Conservation (phyloP, 2,329 filamentous ascomycete genomes). For the Pseudocercospora ulei region DNA sequence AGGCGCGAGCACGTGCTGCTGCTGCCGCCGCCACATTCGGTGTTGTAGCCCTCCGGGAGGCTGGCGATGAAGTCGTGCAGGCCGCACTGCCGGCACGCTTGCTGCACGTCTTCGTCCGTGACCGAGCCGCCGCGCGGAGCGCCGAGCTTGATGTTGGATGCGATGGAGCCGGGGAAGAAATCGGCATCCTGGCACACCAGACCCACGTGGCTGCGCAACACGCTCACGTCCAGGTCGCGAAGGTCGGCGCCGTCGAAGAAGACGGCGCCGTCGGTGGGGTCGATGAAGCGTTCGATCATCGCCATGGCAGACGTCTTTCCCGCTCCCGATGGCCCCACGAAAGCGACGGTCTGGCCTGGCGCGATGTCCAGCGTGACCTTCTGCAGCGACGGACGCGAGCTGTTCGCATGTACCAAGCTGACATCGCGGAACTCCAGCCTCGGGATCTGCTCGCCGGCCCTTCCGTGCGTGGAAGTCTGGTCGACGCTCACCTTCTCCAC, state of each 20-base stretch:
- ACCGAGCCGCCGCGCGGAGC: slow-evolving; percentile 24
- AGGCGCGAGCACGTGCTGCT: slow-evolving; percentile 35
- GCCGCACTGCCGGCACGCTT: slow-evolving; percentile 38
- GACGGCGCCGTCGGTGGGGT: slow-evolving; percentile 36
- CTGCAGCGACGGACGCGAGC: slow-evolving; percentile 38
- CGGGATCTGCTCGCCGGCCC: slow-evolving; percentile 7
- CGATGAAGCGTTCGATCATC: slow-evolving; percentile 43
- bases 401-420: slow-evolving; percentile 35
- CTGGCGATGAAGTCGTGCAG: slow-evolving; percentile 43
- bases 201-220: slow-evolving; percentile 36
- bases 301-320: slow-evolving; percentile 42
- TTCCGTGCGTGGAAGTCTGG: slow-evolving; percentile 7
- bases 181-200: slow-evolving; percentile 42
- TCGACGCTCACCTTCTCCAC: slow-evolving; percentile 21
- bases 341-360: slow-evolving; percentile 46
- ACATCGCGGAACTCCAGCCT: slow-evolving; percentile 34
- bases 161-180: slow-evolving; percentile 40
- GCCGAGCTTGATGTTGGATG: slow-evolving; percentile 40
- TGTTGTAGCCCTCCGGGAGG: slow-evolving; percentile 42
- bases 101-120: slow-evolving; percentile 29
- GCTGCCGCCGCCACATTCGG: slow-evolving; percentile 40
- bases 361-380: slow-evolving; percentile 43
- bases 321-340: slow-evolving; percentile 41
- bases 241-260: slow-evolving; percentile 39
- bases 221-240: slow-evolving; percentile 33